phyloP scores from a whole-genome alignment of 2,329 filamentous ascomycete genomes.

The Diaporthe capsici region DNA sequence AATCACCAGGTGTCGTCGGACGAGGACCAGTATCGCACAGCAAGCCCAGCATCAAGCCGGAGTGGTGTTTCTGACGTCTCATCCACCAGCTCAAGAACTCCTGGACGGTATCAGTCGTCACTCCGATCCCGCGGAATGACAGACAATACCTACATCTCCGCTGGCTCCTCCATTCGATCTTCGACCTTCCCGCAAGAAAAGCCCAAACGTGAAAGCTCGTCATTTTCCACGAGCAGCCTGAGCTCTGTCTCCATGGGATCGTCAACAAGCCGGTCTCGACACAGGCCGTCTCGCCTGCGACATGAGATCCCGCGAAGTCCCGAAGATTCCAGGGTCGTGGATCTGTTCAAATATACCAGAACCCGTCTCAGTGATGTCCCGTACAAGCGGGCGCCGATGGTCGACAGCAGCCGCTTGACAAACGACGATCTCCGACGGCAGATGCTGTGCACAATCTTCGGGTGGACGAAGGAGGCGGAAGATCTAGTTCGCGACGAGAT shows the following conservation, averaged over 20 bases:
- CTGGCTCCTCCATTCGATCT: constrained; percentile 70
- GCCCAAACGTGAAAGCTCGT: constrained; percentile 56
- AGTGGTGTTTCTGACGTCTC: constrained; percentile 74
- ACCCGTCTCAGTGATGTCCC: constrained; percentile 86
- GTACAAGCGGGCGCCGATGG: constrained; percentile 77
- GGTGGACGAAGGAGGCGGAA: constrained; percentile 89
- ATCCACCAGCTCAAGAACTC: constrained; percentile 68
- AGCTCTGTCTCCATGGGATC: constrained; percentile 66
- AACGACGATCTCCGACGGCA: constrained; percentile 87
- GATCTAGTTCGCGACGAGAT: constrained; percentile 89
- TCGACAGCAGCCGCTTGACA: constrained; percentile 73
- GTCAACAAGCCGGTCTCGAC: constrained; percentile 57
- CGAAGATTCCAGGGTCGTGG: constrained; percentile 78
- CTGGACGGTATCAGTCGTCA: constrained; percentile 64
- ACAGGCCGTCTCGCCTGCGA: constrained; percentile 78
- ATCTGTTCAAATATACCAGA: constrained; percentile 89
- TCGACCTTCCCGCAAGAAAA: constrained; percentile 46
- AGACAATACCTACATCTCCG: constrained; percentile 78
- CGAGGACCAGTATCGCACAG: constrained; percentile 72
- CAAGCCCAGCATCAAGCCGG: constrained; percentile 76
- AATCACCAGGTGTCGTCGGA: constrained; percentile 73
- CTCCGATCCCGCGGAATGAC: constrained; percentile 68
- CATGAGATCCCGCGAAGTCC: constrained; percentile 87
- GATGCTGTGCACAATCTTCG: constrained; percentile 95
- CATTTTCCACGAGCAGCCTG: constrained; percentile 68